Conservation (phyloP, 2,329 filamentous ascomycete species). For the Talaromyces sp. region DNA sequence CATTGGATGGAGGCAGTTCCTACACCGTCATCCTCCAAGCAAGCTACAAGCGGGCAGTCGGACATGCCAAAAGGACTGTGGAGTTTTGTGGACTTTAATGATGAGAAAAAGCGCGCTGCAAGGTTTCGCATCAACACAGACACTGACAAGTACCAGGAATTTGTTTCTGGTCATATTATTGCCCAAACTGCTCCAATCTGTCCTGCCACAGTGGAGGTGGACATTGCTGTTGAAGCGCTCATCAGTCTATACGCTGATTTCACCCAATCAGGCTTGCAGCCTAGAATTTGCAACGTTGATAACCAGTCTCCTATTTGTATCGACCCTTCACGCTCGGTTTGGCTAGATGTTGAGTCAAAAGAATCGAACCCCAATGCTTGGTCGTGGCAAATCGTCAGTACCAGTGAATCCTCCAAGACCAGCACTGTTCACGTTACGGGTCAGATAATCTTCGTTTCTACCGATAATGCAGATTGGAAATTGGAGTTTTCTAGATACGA, state of each 20-base stretch:
- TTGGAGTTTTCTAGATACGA: conserved; percentile 30
- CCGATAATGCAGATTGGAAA: conserved; percentile 20
- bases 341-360: conserved; percentile 27
- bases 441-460: conserved; percentile 23
- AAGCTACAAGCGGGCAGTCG: background rate
- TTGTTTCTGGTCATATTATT: conserved; percentile 41
- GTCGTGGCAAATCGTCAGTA: conserved; percentile 29
- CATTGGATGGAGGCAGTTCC: conserved; percentile 31
- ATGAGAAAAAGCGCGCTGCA: conserved; percentile 9
- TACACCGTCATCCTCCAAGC: background rate
- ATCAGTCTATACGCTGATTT: conserved; percentile 30
- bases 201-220: conserved; percentile 41
- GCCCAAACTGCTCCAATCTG: conserved; percentile 38
- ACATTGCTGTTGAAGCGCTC: conserved; percentile 32
- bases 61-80: conserved; percentile 23
- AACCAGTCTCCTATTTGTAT: conserved; percentile 35
- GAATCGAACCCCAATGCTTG: conserved; percentile 23
- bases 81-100: conserved; percentile 26
- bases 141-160: conserved; percentile 31
- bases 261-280: conserved; percentile 21
- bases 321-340: conserved; percentile 28
- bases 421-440: conserved; percentile 27
- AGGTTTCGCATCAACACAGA: conserved; percentile 45
- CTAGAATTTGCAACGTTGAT: conserved; percentile 29
- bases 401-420: background rate